Base-by-base conservation (phyloP, 306 rosid species). In the Quercus glauca region DNA sequence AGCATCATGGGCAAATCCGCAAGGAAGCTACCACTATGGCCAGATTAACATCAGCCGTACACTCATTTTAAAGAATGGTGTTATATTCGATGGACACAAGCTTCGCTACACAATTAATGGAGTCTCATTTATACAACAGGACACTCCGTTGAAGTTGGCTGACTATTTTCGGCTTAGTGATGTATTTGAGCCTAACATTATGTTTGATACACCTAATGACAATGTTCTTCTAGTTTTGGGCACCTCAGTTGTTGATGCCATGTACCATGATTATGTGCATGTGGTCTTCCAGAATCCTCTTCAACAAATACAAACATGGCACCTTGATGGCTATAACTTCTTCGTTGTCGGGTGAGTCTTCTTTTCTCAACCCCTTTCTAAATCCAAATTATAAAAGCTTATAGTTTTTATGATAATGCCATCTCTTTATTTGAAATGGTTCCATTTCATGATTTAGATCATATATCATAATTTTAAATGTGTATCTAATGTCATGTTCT, bases 331-430 rank as follows among this genome's bases (percentile, higher is more conserved):
- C n/a, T 28, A 73, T 51, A 73, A 10, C 25, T 73, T 73, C 77
- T 73, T 55, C 13, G 77, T 73, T 23, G 77, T 73, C 18, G 65
- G 77, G 77, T 73, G 29, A 73, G 67, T n/a, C 18, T 73, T 51
- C 20, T 52, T 72, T 45, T 58, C 4, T 23, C 1, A 17, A 49
- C 17, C 3, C 14, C 53, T 49, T 49, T 49, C 17, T 49, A 49
- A 12, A 49, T 49, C 17, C 53, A 13, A 49, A 49, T 49, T 13
- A 49, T 49, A 13, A 49, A 49, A 49, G 17, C 17, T 49, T 49
- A 49, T 49, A 12, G 17, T 49, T 49, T 41, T 41, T 8, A 8
- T 41, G 45, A 41, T 8, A 5, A 10, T 43, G 51, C 13, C 0
- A 43, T 43, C 13, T 43, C 51, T 43, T 43, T 11, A 43, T 43